phyloP scores from a whole-genome alignment of 306 rosid genomes.

The Dicorynia guianensis region DNA sequence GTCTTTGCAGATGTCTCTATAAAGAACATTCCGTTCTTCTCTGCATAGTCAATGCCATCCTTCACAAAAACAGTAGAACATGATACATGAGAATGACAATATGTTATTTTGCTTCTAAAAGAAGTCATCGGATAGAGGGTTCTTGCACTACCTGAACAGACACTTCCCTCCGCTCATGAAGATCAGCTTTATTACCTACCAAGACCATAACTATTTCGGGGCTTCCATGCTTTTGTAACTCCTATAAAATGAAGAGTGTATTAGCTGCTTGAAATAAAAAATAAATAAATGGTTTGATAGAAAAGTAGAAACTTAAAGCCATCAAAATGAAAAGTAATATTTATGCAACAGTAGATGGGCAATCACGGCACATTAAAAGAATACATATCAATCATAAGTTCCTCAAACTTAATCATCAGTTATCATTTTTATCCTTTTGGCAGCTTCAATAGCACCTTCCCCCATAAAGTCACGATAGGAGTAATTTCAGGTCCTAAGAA shows the following conservation, averaged over 20 bases:
- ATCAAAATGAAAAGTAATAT: background rate
- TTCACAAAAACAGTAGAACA: slow-evolving; percentile 40
- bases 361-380: slow-evolving; percentile 13
- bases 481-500: slow-evolving; percentile 5
- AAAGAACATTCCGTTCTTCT: slow-evolving; percentile 95
- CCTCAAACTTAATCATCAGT: background rate
- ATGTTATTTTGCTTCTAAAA: background rate
- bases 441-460: slow-evolving; percentile 2
- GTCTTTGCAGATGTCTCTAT: slow-evolving; percentile 99
- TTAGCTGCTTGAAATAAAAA: slow-evolving; percentile 40
- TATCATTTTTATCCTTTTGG: background rate
- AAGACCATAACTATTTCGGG: slow-evolving; percentile 94
- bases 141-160: slow-evolving; percentile 65
- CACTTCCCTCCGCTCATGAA: slow-evolving; percentile 86
- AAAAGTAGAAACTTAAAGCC: slow-evolving; percentile 14
- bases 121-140: slow-evolving; percentile 26
- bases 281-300: slow-evolving; percentile 8
- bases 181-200: slow-evolving; percentile 97
- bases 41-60: slow-evolving; percentile 93
- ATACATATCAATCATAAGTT: slow-evolving; percentile 13
- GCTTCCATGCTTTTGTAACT: slow-evolving; percentile 95
- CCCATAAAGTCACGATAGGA: background rate
- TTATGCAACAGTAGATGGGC: background rate
- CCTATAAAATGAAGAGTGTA: slow-evolving; percentile 54
- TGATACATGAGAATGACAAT: slow-evolving; percentile 23